Evolutionary conservation across 2,329 filamentous ascomycete species (phyloP).

Genomic region (Pseudonectria foliicola): DNA sequence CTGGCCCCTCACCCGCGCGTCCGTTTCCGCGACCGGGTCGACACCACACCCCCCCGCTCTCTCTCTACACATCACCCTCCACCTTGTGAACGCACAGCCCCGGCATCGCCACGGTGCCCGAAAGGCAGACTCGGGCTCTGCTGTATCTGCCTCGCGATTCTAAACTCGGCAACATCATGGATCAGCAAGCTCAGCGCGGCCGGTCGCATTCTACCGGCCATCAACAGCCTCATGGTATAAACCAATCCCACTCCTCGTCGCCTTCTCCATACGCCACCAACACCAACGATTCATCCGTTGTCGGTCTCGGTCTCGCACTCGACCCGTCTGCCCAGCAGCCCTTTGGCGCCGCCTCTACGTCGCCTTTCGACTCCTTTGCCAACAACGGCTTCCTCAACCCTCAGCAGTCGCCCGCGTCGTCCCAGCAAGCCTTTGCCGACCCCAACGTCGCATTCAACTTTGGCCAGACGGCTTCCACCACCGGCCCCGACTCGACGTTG

Average conservation of each 20-base stretch:
- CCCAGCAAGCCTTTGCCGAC: conserved; percentile 26
- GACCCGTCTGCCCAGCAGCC: conserved; percentile 39
- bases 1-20: conserved; percentile 21
- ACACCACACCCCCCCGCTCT: conserved; percentile 16
- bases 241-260: conserved; percentile 58
- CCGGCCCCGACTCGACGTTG: conserved; percentile 29
- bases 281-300: conserved; percentile 38
- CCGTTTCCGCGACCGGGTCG: conserved; percentile 21
- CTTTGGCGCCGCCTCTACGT: conserved; percentile 28
- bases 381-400: conserved; percentile 43
- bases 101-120: conserved; percentile 33
- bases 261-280: conserved; percentile 46
- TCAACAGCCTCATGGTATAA: conserved; percentile 57
- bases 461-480: conserved; percentile 33
- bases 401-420: conserved; percentile 33
- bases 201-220: conserved; percentile 56
- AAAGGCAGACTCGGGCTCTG: conserved; percentile 35
- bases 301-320: conserved; percentile 50
- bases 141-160: conserved; percentile 37
- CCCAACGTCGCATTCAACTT: conserved; percentile 36
- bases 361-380: conserved; percentile 39
- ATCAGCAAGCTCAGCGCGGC: conserved; percentile 39
- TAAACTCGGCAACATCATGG: conserved; percentile 32
- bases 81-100: conserved; percentile 33
- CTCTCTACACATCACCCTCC: conserved; percentile 18